These are phyloP conservation scores for Aegilops umbellulata DNA, from an alignment of 176 grass and related monocot genomes.

Conservation along the genomic window DNA sequence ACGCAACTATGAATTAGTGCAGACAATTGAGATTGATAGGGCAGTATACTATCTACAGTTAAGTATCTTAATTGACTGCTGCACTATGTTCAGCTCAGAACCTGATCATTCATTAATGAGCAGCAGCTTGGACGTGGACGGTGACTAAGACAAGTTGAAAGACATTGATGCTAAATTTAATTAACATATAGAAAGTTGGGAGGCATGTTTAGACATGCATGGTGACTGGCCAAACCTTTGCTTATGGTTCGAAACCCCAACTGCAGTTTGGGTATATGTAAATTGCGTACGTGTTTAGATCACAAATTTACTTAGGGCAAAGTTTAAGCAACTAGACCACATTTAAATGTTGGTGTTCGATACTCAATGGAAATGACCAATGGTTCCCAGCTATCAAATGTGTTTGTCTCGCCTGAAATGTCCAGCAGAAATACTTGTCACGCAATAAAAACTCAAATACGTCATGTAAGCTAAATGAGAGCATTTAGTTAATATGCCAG, in stretches of 20 bases:
- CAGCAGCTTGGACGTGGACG: not conserved
- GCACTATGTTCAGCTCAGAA: not conserved
- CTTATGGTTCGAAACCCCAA: not conserved
- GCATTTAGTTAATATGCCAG: slow-evolving; percentile 25
- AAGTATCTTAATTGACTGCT: slow-evolving; percentile 3
- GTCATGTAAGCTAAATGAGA: slow-evolving; percentile 25
- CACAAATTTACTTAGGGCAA: not conserved
- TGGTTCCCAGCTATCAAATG: slow-evolving; percentile 19
- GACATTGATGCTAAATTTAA: not conserved
- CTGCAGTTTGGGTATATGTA: not conserved
- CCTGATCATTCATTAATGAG: not conserved
- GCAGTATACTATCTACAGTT: not conserved
- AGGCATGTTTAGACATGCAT: not conserved
- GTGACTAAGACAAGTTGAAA: not conserved
- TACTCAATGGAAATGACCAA: not conserved
- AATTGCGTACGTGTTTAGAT: not conserved
- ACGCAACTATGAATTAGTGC: not conserved
- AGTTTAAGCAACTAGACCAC: not conserved
- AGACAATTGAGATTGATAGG: slow-evolving; percentile 11
- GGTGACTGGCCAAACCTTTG: not conserved
- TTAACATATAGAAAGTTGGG: not conserved
- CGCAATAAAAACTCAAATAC: not conserved
- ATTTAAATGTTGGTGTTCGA: slow-evolving; percentile 3
- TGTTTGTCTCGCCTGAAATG: slow-evolving; percentile 15
- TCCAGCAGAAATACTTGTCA: slow-evolving; percentile 7